phyloP scores from a whole-genome alignment of 106 monocot species.

The Dendrobium catenatum region DNA sequence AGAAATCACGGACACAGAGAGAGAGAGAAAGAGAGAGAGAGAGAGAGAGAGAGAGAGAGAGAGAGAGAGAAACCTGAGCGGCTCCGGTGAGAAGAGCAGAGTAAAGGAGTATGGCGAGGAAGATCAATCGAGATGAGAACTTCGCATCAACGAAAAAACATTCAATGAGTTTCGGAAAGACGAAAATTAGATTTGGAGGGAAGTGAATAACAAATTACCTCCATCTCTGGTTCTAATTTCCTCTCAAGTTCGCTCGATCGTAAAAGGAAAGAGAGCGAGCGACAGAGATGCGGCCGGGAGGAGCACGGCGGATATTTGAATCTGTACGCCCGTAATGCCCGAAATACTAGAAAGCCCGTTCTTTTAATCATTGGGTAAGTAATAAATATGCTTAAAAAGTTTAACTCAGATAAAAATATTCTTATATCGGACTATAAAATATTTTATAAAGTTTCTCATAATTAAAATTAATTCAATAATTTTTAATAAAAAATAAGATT shows the following conservation, averaged over 20 bases:
- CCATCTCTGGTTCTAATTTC: not conserved
- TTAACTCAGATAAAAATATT: too few relatives aligned
- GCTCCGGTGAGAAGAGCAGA: not conserved
- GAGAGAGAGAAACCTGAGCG: not conserved
- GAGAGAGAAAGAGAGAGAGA: not conserved
- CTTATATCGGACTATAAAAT: too few relatives aligned
- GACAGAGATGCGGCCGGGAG: too few relatives aligned
- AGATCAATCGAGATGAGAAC: not conserved
- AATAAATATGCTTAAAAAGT: not conserved
- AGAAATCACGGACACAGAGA: not conserved
- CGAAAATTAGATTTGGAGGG: not conserved
- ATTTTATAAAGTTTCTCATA: too few relatives aligned
- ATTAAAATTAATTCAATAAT: too few relatives aligned
- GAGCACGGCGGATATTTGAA: too few relatives aligned
- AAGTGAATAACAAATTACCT: not conserved
- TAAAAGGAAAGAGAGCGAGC: too few relatives aligned
- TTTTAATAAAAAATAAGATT: too few relatives aligned
- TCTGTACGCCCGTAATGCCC: too few relatives aligned
- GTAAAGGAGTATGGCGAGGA: not conserved
- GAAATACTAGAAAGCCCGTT: too few relatives aligned
- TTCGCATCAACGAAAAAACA: not conserved
- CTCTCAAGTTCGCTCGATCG: not conserved
- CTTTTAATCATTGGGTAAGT: not conserved
- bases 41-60: conserved; percentile 8
- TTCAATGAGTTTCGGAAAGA: too few relatives aligned